phyloP scores from a whole-genome alignment of 106 monocot genomes.

The Dendrobium catenatum region DNA sequence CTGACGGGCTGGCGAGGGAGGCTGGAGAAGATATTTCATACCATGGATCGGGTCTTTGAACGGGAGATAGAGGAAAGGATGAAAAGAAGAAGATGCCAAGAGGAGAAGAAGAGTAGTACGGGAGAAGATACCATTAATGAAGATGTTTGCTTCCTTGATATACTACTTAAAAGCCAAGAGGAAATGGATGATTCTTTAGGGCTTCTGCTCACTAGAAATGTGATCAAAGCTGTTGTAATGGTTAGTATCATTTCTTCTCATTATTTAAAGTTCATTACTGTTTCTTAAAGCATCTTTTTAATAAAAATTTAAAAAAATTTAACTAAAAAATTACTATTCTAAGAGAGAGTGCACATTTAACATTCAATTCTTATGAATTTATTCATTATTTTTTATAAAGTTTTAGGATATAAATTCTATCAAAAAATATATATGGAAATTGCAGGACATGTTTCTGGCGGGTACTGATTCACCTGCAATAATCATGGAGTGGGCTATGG shows the following conservation, averaged over 20 bases:
- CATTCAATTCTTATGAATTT: too few relatives aligned
- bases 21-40: neutral
- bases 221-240: constrained; percentile 7
- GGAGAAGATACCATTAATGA: neutral
- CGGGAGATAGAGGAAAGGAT: constrained; percentile 3
- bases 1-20: neutral
- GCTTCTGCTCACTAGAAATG: neutral
- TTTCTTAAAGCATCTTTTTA: too few relatives aligned
- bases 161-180: neutral
- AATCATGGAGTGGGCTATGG: too few relatives aligned
- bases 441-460: too few relatives aligned
- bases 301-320: too few relatives aligned
- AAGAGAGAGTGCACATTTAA: too few relatives aligned
- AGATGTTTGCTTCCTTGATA: neutral
- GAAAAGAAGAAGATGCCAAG: neutral
- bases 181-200: neutral
- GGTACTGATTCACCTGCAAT: too few relatives aligned
- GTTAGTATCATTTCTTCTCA: neutral
- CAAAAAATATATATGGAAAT: too few relatives aligned
- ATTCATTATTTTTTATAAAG: too few relatives aligned
- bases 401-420: too few relatives aligned
- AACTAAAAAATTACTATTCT: too few relatives aligned
- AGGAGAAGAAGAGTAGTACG: neutral
- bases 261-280: too few relatives aligned
- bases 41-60: neutral